Evolutionary conservation across 129 eudicot species (phyloP).

Genomic region (Glebionis coronaria): DNA sequence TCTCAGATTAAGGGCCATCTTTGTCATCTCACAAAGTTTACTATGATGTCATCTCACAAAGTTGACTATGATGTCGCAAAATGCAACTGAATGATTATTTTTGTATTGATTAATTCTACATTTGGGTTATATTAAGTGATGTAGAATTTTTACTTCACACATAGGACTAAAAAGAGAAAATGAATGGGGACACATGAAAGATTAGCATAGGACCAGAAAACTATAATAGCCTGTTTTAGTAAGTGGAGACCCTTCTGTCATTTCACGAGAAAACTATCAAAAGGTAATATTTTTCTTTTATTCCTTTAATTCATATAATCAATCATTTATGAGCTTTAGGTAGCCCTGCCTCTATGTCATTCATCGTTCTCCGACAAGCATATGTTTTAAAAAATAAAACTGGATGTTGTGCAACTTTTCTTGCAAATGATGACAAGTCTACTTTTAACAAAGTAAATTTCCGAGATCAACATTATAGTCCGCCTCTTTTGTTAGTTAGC

Average conservation of each 20-base stretch:
- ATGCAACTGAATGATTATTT: not conserved
- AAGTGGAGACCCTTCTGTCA: constrained; percentile 55
- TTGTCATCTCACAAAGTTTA: too few species aligned
- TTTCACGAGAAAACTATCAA: constrained; percentile 66
- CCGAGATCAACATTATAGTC: too few species aligned
- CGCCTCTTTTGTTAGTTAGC: too few species aligned
- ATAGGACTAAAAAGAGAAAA: constrained; percentile 76
- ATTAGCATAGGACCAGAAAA: constrained; percentile 83
- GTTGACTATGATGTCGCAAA: not conserved
- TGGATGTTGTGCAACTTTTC: constrained; percentile 91
- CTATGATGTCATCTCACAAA: too few species aligned
- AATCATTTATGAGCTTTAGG: not conserved
- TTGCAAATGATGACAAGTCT: constrained; percentile 31
- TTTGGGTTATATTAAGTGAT: not conserved
- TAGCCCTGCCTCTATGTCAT: constrained; percentile 9
- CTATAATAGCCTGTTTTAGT: constrained; percentile 86
- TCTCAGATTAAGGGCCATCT: too few species aligned
- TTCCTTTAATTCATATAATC: constrained; percentile 4
- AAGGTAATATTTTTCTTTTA: constrained; percentile 49
- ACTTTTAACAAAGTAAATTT: too few species aligned
- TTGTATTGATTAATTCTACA: not conserved
- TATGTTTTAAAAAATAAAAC: constrained; percentile 62
- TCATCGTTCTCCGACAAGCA: constrained; percentile 41
- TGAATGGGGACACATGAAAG: constrained; percentile 94
- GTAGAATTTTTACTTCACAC: constrained; percentile 1